Percentiles rank a stretch among this genome's conserved stretches.
Evolutionary conservation across 192 early-diverging fungal species (phyloP).

Genomic region (Coemansia sp.): DNA sequence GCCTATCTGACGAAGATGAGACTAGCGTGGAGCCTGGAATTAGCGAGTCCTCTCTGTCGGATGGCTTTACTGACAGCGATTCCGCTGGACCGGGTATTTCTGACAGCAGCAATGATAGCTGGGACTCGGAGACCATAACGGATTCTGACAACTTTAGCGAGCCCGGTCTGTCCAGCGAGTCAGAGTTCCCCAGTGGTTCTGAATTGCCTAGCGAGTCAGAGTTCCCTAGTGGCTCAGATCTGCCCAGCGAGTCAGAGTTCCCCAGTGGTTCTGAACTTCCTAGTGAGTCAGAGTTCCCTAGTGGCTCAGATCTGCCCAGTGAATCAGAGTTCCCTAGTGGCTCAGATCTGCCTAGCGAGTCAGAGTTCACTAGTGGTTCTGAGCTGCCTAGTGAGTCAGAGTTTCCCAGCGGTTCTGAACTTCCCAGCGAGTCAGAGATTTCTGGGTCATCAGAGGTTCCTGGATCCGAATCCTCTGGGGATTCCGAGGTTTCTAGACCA

Average conservation of each 20-base stretch:
- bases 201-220: not conserved
- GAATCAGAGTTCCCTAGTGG: not conserved
- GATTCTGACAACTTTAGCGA: not conserved
- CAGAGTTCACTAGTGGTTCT: not conserved
- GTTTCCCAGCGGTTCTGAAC: not conserved
- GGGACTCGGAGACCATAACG: slow-evolving; percentile 5
- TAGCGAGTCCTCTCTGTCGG: not conserved
- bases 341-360: not conserved
- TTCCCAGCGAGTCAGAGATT: not conserved
- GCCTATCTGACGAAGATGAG: no score
- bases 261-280: not conserved
- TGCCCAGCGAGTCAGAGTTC: not conserved
- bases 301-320: not conserved
- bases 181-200: not conserved
- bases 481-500: not conserved
- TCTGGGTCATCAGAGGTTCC: not conserved
- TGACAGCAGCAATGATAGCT: slow-evolving; percentile 1
- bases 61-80: not conserved
- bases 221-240: not conserved
- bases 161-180: not conserved
- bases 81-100: not conserved
- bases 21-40: no score
- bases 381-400: not conserved
- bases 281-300: not conserved
- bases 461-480: not conserved